Conservation (phyloP, 2,329 filamentous ascomycete species). For the Zasmidium angulare region DNA sequence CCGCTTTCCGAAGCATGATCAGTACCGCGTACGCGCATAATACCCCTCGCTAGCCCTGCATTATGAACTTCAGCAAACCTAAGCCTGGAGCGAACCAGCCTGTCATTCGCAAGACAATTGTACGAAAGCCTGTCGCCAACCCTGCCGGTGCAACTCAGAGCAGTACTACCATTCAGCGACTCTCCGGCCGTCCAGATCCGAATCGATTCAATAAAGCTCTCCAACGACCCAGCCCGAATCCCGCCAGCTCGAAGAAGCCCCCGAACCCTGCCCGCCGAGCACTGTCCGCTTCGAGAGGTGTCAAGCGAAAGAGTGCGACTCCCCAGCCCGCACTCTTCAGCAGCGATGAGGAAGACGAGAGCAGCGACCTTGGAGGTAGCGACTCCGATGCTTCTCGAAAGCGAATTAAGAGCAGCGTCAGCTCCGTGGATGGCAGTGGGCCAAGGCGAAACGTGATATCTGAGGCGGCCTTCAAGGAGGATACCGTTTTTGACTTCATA, state of each 20-base stretch:
- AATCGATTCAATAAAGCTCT: constrained; percentile 26
- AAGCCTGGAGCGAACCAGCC: constrained; percentile 22
- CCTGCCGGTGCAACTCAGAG: constrained; percentile 10
- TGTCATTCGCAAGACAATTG: constrained; percentile 27
- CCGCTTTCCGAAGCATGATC: constrained; percentile 7
- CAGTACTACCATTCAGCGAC: constrained; percentile 1
- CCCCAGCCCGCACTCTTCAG: constrained; percentile 34
- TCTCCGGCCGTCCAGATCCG: constrained; percentile 19
- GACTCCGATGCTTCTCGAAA: constrained; percentile 38
- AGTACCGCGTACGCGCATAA: background rate
- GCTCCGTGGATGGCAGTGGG: constrained; percentile 31
- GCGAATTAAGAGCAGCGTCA: constrained; percentile 37
- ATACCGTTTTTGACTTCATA: constrained; percentile 35
- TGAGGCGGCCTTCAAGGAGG: constrained; percentile 23
- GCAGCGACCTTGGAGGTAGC: constrained; percentile 31
- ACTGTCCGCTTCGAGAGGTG: constrained; percentile 24
- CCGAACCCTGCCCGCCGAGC: constrained; percentile 22
- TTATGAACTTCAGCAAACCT: constrained; percentile 29
- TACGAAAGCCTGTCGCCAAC: constrained; percentile 24
- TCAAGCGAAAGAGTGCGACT: constrained; percentile 38
- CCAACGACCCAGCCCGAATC: constrained; percentile 18
- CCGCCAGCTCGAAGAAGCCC: constrained; percentile 14
- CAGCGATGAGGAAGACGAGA: constrained; percentile 35
- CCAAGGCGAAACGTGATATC: constrained; percentile 23
- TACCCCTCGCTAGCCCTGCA: constrained; percentile 15